A percentile compares a stretch with the other conserved stretches of the same genome.
phyloP scores from a whole-genome alignment of 495 filamentous ascomycete genomes.

The Podospora australis region DNA sequence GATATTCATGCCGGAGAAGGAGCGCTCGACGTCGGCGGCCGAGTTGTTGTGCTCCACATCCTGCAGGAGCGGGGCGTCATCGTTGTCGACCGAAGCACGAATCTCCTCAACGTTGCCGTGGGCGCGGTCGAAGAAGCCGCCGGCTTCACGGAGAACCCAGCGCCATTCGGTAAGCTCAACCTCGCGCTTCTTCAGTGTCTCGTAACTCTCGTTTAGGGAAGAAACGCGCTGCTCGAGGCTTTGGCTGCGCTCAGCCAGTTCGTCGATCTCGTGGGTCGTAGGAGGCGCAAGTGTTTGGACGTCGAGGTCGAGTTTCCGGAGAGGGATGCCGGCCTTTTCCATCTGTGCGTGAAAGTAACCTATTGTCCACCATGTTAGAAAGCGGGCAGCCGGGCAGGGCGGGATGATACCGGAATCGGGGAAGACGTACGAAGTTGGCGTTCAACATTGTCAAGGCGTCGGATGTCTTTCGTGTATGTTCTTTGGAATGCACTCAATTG shows the following conservation, averaged over 20 bases:
- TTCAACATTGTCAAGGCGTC: constrained; percentile 95
- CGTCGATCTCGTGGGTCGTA: constrained; percentile 87
- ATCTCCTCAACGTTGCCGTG: constrained; percentile 97
- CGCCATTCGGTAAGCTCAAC: constrained; percentile 96
- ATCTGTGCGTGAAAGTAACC: constrained; percentile 93
- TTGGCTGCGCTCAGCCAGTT: constrained; percentile 84
- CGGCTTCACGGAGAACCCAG: constrained; percentile 92
- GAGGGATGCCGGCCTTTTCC: constrained; percentile 79
- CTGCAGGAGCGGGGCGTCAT: constrained; percentile 74
- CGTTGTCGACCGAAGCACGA: constrained; percentile 78
- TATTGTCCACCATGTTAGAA: constrained; percentile 29
- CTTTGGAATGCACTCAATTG: constrained; percentile 91
- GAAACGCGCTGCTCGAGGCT: constrained; percentile 85
- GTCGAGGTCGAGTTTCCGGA: constrained; percentile 80
- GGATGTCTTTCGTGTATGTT: constrained; percentile 95
- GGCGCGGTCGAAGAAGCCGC: constrained; percentile 93
- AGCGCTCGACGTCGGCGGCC: constrained; percentile 73
- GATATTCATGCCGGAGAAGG: constrained; percentile 94
- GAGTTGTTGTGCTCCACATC: constrained; percentile 78
- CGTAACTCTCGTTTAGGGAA: constrained; percentile 93
- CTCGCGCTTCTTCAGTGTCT: constrained; percentile 94
- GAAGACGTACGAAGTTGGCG: constrained; percentile 77
- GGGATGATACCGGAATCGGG: neutral
- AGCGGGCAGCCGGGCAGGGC: neutral
- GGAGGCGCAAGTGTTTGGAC: constrained; percentile 77